These are phyloP conservation scores for Taphrina flavorubra DNA, from an alignment of 1,139 yeast species.

Conservation along the genomic window DNA sequence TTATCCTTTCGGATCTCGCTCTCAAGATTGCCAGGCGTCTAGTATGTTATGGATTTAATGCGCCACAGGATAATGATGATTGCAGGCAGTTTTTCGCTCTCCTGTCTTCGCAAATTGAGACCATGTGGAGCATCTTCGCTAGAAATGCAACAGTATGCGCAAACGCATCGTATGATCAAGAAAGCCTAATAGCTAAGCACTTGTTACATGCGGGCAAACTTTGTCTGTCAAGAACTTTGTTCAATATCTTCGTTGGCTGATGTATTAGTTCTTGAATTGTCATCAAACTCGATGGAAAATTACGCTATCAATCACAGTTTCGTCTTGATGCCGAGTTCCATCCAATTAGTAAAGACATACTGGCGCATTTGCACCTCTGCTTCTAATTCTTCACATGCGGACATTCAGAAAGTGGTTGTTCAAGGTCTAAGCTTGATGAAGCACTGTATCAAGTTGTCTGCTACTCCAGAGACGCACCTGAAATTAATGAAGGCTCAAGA, in stretches of 20 bases:
- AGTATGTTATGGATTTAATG: conserved; percentile 76
- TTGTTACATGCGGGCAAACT: conserved; percentile 38
- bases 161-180: conserved; percentile 54
- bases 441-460: conserved; percentile 63
- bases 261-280: conserved; percentile 17
- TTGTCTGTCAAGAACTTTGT: not conserved
- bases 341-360: conserved; percentile 64
- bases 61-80: conserved; percentile 65
- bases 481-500: conserved; percentile 46
- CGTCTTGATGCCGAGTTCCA: conserved; percentile 68
- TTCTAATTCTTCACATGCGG: conserved; percentile 63
- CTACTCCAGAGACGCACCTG: conserved; percentile 34
- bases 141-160: conserved; percentile 51
- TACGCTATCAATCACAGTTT: conserved; percentile 55
- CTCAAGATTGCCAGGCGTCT: conserved; percentile 76
- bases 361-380: conserved; percentile 66
- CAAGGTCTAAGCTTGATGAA: conserved; percentile 73
- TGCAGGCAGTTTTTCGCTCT: conserved; percentile 65
- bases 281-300: conserved; percentile 29
- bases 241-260: not conserved
- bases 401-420: conserved; percentile 76
- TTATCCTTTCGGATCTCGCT: conserved; percentile 75
- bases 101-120: conserved; percentile 66
- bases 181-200: conserved; percentile 60
- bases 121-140: conserved; percentile 61